Percentiles rank a stretch among this genome's conserved stretches.
Evolutionary conservation across 495 filamentous ascomycete species (phyloP).

Genomic region (Podospora pseudocomata): DNA sequence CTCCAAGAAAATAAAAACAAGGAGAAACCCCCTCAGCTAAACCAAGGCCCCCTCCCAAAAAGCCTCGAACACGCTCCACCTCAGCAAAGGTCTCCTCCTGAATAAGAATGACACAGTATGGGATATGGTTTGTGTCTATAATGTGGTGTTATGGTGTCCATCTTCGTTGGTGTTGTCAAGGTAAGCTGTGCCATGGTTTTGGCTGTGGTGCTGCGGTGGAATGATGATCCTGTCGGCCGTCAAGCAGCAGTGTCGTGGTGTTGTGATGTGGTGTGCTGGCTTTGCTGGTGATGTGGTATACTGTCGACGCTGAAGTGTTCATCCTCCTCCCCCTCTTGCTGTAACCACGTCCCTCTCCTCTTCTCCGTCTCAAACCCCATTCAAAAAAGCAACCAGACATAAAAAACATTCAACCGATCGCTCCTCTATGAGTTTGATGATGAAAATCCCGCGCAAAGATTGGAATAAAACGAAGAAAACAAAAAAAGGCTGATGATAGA

Average conservation of each 20-base stretch:
- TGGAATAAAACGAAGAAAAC: constrained; percentile 4
- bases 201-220: no score
- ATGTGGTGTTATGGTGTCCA: neutral
- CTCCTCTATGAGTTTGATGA: neutral
- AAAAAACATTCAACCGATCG: neutral
- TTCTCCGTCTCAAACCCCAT: neutral
- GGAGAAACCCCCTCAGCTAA: neutral
- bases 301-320: neutral
- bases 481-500: constrained; percentile 12
- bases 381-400: neutral
- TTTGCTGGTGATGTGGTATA: neutral
- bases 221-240: no score
- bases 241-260: no score
- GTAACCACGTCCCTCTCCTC: no score
- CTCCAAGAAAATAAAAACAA: neutral
- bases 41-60: neutral
- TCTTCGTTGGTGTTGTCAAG: neutral
- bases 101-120: no score
- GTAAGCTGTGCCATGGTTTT: neutral
- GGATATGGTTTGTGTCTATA: neutral
- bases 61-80: no score
- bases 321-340: neutral
- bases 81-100: no score
- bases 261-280: no score
- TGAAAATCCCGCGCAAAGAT: constrained; percentile 1